These are phyloP conservation scores for Dinochytrium kinnereticum DNA, from an alignment of 371 early-diverging fungal species.

Conservation along the genomic window DNA sequence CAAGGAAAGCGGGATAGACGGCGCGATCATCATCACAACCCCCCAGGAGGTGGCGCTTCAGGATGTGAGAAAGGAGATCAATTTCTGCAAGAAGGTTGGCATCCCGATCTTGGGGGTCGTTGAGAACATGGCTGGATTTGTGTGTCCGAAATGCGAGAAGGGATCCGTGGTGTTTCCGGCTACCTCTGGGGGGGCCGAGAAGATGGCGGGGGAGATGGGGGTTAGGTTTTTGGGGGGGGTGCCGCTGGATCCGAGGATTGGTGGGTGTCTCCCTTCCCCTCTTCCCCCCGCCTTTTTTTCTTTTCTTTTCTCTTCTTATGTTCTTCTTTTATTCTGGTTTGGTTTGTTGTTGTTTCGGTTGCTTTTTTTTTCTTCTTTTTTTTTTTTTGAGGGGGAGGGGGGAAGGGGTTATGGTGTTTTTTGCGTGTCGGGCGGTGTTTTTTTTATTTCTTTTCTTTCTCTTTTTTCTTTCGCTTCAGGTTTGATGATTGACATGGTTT, in stretches of 20 bases:
- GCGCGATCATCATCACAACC: conserved; percentile 71
- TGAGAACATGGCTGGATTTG: conserved; percentile 73
- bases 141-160: conserved; percentile 57
- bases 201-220: conserved; percentile 78
- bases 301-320: neutral
- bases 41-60: conserved; percentile 67
- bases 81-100: conserved; percentile 58
- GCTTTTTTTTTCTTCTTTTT: too few relatives aligned
- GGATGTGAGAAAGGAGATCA: conserved; percentile 61
- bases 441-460: neutral
- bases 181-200: conserved; percentile 88
- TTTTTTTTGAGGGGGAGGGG: too few relatives aligned
- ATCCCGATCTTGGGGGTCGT: conserved; percentile 65
- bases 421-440: neutral
- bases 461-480: neutral
- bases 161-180: conserved; percentile 88
- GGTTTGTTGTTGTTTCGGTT: too few relatives aligned
- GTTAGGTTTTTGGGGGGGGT: conserved; percentile 83
- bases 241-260: conserved; percentile 92
- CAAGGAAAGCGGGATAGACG: conserved; percentile 43
- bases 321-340: too few relatives aligned
- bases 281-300: neutral
- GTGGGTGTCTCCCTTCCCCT: too few relatives aligned
- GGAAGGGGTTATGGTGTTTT: too few relatives aligned
- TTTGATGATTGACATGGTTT: neutral